A percentile compares a stretch with the other conserved stretches of the same genome.
Evolutionary conservation across 176 grass and related monocot genomes (phyloP).

Genomic region (Oryza longistaminata): DNA sequence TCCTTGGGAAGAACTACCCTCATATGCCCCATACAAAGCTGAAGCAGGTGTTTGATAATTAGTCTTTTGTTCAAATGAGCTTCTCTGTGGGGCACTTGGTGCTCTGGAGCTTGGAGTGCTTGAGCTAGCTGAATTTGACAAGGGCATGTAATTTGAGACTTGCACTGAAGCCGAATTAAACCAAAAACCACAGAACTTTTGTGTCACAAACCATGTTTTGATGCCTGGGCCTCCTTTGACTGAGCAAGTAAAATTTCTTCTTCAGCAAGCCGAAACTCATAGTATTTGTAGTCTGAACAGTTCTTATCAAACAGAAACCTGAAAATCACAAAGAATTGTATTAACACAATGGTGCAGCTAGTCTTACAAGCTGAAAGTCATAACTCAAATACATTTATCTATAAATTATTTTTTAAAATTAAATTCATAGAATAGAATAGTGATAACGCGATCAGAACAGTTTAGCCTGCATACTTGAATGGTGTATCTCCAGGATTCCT

Average conservation of each 20-base stretch:
- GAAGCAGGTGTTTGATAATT: conserved; percentile 83
- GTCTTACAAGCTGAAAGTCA: conserved; percentile 19
- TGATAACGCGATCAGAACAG: neutral
- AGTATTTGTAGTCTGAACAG: conserved; percentile 91
- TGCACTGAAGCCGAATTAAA: neutral
- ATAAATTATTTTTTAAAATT: neutral
- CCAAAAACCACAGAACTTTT: neutral
- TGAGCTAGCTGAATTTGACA: conserved; percentile 42
- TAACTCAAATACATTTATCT: neutral
- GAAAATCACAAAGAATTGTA: conserved; percentile 29
- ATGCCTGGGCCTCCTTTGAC: conserved; percentile 54
- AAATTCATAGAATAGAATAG: neutral
- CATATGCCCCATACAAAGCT: conserved; percentile 73
- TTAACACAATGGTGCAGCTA: neutral
- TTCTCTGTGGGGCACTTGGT: conserved; percentile 47
- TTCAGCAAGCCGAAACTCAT: conserved; percentile 68
- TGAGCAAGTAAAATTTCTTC: conserved; percentile 75
- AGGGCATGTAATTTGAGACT: conserved; percentile 18
- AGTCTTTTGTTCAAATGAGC: conserved; percentile 56
- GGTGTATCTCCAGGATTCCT: conserved; percentile 94
- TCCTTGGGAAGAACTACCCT: conserved; percentile 58
- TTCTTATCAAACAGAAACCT: conserved; percentile 96
- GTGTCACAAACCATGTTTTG: conserved; percentile 54
- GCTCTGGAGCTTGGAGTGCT: conserved; percentile 54
- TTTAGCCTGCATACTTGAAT: conserved; percentile 69